Evolutionary conservation across 1,139 yeast genomes (phyloP).

Genomic region (Suhomyces terraborum): DNA sequence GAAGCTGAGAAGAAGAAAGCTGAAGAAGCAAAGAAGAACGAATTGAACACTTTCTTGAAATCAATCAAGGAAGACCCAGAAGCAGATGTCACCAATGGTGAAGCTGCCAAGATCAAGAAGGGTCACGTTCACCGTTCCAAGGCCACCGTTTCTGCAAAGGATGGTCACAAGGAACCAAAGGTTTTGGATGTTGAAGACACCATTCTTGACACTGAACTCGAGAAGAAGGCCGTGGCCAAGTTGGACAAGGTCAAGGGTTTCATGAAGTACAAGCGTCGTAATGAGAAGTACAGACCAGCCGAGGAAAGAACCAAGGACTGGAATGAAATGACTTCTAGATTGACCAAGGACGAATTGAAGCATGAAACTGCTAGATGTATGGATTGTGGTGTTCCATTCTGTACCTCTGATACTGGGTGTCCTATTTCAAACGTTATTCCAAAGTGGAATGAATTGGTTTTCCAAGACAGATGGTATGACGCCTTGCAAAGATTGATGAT

Average conservation of each 20-base stretch:
- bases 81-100: slow-evolving; percentile 88
- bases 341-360: slow-evolving; percentile 82
- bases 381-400: slow-evolving; percentile 99
- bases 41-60: slow-evolving; percentile 58
- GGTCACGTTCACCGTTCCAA: slow-evolving; percentile 45
- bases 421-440: slow-evolving; percentile 97
- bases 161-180: slow-evolving; percentile 68
- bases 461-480: slow-evolving; percentile 92
- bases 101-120: slow-evolving; percentile 55
- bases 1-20: slow-evolving; percentile 72
- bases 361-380: slow-evolving; percentile 98
- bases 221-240: slow-evolving; percentile 62
- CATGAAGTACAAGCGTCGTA: slow-evolving; percentile 88
- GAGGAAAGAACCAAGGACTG: slow-evolving; percentile 82
- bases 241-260: slow-evolving; percentile 87
- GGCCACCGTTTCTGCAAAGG: slow-evolving; percentile 29
- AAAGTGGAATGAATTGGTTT: slow-evolving; percentile 95
- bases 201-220: slow-evolving; percentile 65
- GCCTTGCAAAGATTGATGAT: slow-evolving; percentile 89
- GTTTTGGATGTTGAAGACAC: slow-evolving; percentile 90
- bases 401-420: slow-evolving; percentile 97
- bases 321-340: slow-evolving; percentile 84
- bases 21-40: slow-evolving; percentile 67
- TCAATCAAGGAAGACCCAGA: slow-evolving; percentile 78
- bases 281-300: slow-evolving; percentile 82